Percentiles rank a stretch among this genome's conserved stretches.
Conservation (phyloP, 768 basidiomycete species). For the Termitomyces sp. region DNA sequence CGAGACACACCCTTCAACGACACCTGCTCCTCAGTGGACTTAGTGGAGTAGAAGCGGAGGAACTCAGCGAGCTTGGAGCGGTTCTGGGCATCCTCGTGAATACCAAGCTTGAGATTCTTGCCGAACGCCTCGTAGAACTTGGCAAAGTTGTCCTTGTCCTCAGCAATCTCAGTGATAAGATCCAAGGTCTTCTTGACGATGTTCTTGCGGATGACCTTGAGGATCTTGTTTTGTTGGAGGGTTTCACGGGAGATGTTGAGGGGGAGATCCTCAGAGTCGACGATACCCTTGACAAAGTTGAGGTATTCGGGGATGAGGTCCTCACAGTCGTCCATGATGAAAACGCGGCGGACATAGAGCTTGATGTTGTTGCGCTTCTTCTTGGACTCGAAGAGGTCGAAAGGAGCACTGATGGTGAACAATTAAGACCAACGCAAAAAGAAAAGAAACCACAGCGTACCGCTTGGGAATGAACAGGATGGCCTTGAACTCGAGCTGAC, state of each 20-base stretch:
- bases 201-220: conserved; percentile 99
- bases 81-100: conserved; percentile 99
- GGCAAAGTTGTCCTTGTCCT: conserved; percentile 98
- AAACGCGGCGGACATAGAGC: conserved; percentile 99
- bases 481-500: conserved; percentile 99
- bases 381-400: conserved; percentile 99
- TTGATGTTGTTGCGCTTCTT: conserved; percentile 99
- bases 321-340: conserved; percentile 99
- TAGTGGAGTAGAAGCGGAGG: conserved; percentile 98
- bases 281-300: conserved; percentile 99
- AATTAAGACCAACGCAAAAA: conserved; percentile 6
- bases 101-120: conserved; percentile 99
- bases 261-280: conserved; percentile 99
- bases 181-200: conserved; percentile 98
- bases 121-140: conserved; percentile 99
- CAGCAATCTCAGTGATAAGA: conserved; percentile 91
- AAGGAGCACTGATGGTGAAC: conserved; percentile 69
- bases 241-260: conserved; percentile 99
- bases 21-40: conserved; percentile 83
- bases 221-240: conserved; percentile 99
- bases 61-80: conserved; percentile 99
- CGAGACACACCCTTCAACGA: conserved; percentile 79
- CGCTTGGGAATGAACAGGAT: conserved; percentile 97
- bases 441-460: conserved; percentile 42
- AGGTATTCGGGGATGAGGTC: conserved; percentile 99